Evolutionary conservation across 495 filamentous ascomycete species (phyloP).

Genomic region (Aspergillus mulundensis): DNA sequence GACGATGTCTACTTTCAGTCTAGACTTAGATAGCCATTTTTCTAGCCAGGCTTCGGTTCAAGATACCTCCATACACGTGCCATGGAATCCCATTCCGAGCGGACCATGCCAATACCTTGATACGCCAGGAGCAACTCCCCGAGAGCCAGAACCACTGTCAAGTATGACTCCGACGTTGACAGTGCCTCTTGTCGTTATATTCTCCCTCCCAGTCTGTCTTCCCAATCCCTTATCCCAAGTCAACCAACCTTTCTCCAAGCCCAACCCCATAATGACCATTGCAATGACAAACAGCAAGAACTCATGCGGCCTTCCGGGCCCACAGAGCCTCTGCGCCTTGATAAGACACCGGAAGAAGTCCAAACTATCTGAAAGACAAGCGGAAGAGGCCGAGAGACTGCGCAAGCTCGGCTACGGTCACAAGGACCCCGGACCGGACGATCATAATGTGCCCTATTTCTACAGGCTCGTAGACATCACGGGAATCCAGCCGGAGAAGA

Average conservation of each 20-base stretch:
- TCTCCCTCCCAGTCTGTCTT: no score
- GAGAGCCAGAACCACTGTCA: not conserved
- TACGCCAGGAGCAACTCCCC: not conserved
- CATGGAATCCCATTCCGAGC: not conserved
- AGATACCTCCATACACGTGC: not conserved
- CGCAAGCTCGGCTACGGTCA: not conserved
- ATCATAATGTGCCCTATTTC: not conserved
- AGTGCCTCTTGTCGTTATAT: no score
- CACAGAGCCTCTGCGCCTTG: no score
- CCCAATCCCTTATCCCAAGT: not conserved
- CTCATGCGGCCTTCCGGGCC: no score
- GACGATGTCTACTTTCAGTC: no score
- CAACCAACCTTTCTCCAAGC: no score
- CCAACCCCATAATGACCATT: not conserved
- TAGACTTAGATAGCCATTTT: no score
- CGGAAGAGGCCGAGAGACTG: not conserved
- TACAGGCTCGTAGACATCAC: not conserved
- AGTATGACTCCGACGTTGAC: not conserved
- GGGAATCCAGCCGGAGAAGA: no score
- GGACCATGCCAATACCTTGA: not conserved
- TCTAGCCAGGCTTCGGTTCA: no score
- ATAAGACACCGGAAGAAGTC: no score
- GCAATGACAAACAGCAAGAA: no score
- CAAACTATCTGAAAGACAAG: no score
- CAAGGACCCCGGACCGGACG: not conserved